Conservation (phyloP, 1,139 yeast species). For the Yamadazyma dendronema region DNA sequence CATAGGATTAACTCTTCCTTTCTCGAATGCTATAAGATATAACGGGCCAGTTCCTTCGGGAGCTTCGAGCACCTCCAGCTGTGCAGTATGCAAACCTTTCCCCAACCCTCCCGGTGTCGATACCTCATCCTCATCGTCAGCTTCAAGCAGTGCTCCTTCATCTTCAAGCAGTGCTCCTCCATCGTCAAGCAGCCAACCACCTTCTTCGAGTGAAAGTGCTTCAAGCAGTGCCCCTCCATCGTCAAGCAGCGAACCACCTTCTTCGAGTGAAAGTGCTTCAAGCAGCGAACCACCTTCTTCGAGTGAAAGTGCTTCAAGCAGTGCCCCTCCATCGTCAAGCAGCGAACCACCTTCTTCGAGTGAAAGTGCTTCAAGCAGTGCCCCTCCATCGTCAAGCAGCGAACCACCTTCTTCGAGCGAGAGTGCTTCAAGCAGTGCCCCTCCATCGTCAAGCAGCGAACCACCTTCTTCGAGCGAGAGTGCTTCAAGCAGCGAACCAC, state of each 20-base stretch:
- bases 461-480: neutral
- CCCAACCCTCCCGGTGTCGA: conserved; percentile 11
- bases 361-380: neutral
- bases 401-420: neutral
- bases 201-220: neutral
- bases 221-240: neutral
- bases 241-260: conserved; percentile 5
- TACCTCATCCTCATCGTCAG: conserved; percentile 7
- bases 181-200: neutral
- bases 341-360: neutral
- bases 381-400: neutral
- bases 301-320: conserved; percentile 1
- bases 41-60: conserved; percentile 4
- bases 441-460: neutral
- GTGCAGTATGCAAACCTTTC: conserved; percentile 11
- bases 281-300: conserved; percentile 1
- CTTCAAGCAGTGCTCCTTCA: neutral
- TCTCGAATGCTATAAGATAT: conserved; percentile 7
- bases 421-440: neutral
- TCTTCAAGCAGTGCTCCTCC: neutral
- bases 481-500: neutral
- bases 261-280: neutral
- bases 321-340: neutral
- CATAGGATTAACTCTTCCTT: conserved; percentile 13
- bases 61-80: conserved; percentile 3